These are phyloP conservation scores for Moesziomyces aphidis DNA, from an alignment of 1,284 basidiomycete genomes.

Conservation along the genomic window DNA sequence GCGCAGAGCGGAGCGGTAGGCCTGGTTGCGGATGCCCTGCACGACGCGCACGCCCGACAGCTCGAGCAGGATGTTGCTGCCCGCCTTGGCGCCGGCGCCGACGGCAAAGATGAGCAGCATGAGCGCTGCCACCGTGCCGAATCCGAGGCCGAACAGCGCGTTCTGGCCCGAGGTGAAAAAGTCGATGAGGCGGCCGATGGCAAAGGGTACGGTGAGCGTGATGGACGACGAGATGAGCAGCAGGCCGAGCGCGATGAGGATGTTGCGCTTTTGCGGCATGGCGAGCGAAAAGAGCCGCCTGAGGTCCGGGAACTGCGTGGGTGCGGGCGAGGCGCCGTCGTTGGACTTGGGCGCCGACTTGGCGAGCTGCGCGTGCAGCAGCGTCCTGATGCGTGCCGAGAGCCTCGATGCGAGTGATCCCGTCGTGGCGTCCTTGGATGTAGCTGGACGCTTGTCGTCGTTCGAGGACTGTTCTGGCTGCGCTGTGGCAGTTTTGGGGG, in stretches of 20 bases:
- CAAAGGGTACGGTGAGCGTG: conserved; percentile 73
- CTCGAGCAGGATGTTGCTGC: conserved; percentile 89
- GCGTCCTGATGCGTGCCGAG: conserved; percentile 13
- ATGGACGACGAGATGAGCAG: conserved; percentile 72
- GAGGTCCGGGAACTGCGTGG: conserved; percentile 60
- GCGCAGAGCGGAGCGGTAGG: conserved; percentile 81
- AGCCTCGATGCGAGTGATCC: conserved; percentile 23
- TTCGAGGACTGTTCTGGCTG: background rate
- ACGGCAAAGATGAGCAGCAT: conserved; percentile 85
- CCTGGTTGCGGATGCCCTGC: conserved; percentile 83
- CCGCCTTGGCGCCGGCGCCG: conserved; percentile 88
- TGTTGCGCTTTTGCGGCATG: conserved; percentile 56
- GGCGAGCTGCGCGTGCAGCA: conserved; percentile 38
- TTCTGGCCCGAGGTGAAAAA: conserved; percentile 62
- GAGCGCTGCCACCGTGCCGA: conserved; percentile 81
- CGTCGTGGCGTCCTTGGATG: background rate
- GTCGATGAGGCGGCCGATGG: conserved; percentile 66
- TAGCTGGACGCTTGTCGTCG: background rate
- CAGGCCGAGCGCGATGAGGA: conserved; percentile 58
- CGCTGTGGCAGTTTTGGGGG: background rate
- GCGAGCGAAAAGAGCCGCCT: conserved; percentile 61
- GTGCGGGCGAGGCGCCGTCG: conserved; percentile 33
- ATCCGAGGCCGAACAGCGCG: conserved; percentile 72
- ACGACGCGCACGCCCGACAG: conserved; percentile 87
- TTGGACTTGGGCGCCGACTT: conserved; percentile 44